Percentiles rank a stretch among this genome's conserved stretches.
Evolutionary conservation across 2,329 filamentous ascomycete genomes (phyloP).

Genomic region (Sclerotinia borealis): DNA sequence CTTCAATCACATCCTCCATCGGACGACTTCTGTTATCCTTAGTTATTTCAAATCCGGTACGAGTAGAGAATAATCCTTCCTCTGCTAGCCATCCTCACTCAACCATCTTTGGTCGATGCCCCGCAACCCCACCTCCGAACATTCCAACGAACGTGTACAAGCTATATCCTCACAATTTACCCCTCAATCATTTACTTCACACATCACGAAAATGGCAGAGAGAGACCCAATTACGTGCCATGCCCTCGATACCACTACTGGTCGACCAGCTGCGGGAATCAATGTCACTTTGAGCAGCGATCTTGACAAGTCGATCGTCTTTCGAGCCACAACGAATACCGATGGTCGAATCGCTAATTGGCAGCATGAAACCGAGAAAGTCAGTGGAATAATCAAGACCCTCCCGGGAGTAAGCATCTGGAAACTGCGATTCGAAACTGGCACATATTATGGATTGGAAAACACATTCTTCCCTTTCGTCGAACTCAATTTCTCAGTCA

Average conservation of each 20-base stretch:
- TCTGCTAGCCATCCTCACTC: not conserved
- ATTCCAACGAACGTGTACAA: not conserved
- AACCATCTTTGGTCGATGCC: not conserved
- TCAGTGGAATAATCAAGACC: conserved; percentile 16
- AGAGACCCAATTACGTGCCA: conserved; percentile 73
- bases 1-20: not conserved
- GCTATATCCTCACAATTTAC: conserved; percentile 1
- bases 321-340: conserved; percentile 63
- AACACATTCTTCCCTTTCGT: conserved; percentile 53
- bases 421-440: conserved; percentile 68
- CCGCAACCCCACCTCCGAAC: conserved; percentile 4
- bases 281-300: conserved; percentile 44
- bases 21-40: too few species aligned
- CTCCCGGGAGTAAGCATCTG: conserved; percentile 43
- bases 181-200: not conserved
- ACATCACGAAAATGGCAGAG: conserved; percentile 11
- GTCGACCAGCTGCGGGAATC: conserved; percentile 61
- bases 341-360: conserved; percentile 70
- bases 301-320: conserved; percentile 37
- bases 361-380: conserved; percentile 31
- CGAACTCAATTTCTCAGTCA: conserved; percentile 47
- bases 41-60: not conserved
- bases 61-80: not conserved
- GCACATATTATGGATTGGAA: conserved; percentile 60
- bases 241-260: conserved; percentile 74